These are phyloP conservation scores for Elaeis oleifera DNA, from an alignment of 202 grass and related monocot genomes.

Conservation along the genomic window DNA sequence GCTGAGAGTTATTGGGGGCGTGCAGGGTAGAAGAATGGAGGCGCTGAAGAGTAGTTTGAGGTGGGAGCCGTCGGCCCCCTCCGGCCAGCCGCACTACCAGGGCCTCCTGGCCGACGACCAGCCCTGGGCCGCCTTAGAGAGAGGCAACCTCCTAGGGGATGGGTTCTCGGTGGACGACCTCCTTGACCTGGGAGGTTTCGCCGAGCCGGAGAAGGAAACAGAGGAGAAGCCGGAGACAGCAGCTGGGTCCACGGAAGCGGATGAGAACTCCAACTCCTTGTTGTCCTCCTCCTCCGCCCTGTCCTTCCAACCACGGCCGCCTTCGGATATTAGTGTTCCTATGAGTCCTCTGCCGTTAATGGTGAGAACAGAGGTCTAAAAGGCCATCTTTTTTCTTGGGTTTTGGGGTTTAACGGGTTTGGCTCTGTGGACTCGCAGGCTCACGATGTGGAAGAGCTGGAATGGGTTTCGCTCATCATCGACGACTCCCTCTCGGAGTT, in stretches of 20 bases:
- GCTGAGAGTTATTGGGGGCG: no score
- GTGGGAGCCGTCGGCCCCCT: no score
- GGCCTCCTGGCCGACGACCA: neutral
- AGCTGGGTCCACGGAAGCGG: no score
- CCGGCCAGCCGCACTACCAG: no score
- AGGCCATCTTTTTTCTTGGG: neutral
- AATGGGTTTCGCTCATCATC: constrained; percentile 15
- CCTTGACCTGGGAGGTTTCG: constrained; percentile 9
- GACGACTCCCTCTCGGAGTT: constrained; percentile 13
- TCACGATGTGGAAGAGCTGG: constrained; percentile 10
- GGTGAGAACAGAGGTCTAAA: neutral
- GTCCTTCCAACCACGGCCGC: neutral
- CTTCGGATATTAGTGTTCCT: neutral
- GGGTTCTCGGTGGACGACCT: constrained; percentile 15
- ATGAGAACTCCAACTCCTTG: neutral
- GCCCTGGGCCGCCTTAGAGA: constrained; percentile 1
- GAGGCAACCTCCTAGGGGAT: neutral
- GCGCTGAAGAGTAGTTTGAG: no score
- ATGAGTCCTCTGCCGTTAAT: neutral
- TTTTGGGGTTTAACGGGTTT: neutral
- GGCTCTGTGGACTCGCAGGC: neutral
- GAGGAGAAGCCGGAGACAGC: neutral
- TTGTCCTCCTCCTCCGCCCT: neutral
- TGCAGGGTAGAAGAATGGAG: no score
- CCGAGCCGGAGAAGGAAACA: constrained; percentile 3